phyloP scores from a whole-genome alignment of 169 alveolate genomes.

The Nephromyces sp. region DNA sequence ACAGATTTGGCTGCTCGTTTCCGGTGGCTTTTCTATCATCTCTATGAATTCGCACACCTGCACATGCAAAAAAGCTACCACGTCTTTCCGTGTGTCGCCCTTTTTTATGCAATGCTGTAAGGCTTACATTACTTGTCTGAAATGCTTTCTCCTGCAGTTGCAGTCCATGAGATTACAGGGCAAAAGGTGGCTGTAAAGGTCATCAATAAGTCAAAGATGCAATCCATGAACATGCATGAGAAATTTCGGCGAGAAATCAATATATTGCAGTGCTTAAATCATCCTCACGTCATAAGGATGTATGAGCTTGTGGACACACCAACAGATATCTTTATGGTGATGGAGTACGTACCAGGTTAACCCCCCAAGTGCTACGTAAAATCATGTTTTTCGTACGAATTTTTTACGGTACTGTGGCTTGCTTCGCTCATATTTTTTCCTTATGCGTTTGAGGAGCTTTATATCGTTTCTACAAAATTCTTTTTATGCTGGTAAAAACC shows the following conservation, averaged over 20 bases:
- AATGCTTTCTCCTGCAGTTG: constrained; percentile 39
- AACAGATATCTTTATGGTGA: constrained; percentile 63
- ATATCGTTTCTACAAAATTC: too few species aligned
- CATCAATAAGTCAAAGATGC: constrained; percentile 72
- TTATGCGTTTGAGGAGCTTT: too few species aligned
- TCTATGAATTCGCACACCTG: too few species aligned
- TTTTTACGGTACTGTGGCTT: too few species aligned
- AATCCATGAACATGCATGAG: constrained; percentile 67
- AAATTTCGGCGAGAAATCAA: constrained; percentile 77
- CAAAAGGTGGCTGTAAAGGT: constrained; percentile 82
- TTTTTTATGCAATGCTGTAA: not conserved
- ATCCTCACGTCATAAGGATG: constrained; percentile 43
- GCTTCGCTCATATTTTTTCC: too few species aligned
- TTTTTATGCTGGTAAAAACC: too few species aligned
- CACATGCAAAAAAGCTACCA: too few species aligned
- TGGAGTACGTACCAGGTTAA: constrained; percentile 64
- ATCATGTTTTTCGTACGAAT: too few species aligned
- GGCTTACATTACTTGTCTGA: not conserved
- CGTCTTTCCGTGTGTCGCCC: not conserved
- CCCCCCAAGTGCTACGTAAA: too few species aligned
- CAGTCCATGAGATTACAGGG: constrained; percentile 64
- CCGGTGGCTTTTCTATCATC: too few species aligned
- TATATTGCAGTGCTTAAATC: constrained; percentile 48
- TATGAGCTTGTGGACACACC: constrained; percentile 70
- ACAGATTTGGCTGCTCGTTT: not conserved